Evolutionary conservation across 495 filamentous ascomycete species (phyloP), one percentile per base, ranked within the genome.

Genomic region (Xylaria castorea): DNA sequence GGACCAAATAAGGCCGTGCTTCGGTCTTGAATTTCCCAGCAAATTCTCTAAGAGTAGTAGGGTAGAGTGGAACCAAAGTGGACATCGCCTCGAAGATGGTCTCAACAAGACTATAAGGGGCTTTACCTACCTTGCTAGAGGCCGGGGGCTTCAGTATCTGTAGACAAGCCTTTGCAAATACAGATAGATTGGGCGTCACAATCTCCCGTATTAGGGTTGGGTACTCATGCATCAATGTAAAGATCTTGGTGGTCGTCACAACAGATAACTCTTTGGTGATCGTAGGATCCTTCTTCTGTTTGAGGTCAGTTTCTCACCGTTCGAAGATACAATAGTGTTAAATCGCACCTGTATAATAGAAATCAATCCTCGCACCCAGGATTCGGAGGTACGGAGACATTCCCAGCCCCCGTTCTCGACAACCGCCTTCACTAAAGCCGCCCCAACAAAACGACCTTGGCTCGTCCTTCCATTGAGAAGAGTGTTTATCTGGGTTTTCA

Each of bases 131-230:
- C 73, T 82, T 85, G 80, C 77, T 86, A 66, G 80, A 80, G 3
- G 76, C 72, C 14, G 83, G 82, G 3, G 82, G 81, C 48, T 88
- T 89, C 65, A 92, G 81, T 32, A 93, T 82, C 76, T 91, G 90
- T 27, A 97, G 81, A 66, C 92, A 94, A 8, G 91, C 85, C 12
- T 89, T 89, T 66, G 93, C 86, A 74, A 94, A 97, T 6, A 85
- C 83, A 20, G 92, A 90, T 18, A 98, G 84, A 22, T 89, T 91
- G 12, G 94, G 94, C 4, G 94, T 97, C 2, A 93, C 94, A 73
- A 97, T 92, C 78, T 97, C 94, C 74, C 94, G 86, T n/a, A 95
- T 85, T 30, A 97, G 85, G 22, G 92, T 94, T 50, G 90, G 92
- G 81, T 94, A 92, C 64, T 90, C 89, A 74, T 94, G 93, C 68